These are phyloP conservation scores for Austroboletus novae-zelandiae DNA, from an alignment of 1,284 basidiomycete species.

Conservation along the genomic window DNA sequence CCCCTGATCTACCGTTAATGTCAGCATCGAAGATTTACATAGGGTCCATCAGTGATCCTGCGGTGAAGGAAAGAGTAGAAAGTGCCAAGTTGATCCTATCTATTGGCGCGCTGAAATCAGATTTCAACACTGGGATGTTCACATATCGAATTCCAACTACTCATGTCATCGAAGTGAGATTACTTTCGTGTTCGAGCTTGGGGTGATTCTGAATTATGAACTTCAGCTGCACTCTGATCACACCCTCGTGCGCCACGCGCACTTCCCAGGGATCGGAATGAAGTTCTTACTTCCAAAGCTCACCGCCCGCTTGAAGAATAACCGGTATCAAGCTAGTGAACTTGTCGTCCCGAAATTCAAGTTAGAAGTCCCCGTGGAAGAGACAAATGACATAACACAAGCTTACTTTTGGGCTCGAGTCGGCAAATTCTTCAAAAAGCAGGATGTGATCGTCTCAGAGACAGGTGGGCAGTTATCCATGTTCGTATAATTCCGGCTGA, in stretches of 20 bases:
- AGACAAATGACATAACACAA: conserved; percentile 63
- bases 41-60: conserved; percentile 72
- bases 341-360: conserved; percentile 51
- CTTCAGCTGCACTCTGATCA: conserved; percentile 80
- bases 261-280: conserved; percentile 67
- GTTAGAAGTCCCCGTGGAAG: conserved; percentile 47
- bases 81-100: conserved; percentile 81
- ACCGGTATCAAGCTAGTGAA: conserved; percentile 38
- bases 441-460: conserved; percentile 83
- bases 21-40: conserved; percentile 63
- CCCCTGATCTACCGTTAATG: conserved; percentile 8
- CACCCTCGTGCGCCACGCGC: conserved; percentile 65
- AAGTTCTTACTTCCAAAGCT: conserved; percentile 70
- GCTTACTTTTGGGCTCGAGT: conserved; percentile 86
- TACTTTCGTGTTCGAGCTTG: not conserved
- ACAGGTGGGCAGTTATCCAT: conserved; percentile 50
- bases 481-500: conserved; percentile 12
- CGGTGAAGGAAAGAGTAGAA: conserved; percentile 78
- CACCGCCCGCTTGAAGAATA: conserved; percentile 50
- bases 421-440: conserved; percentile 71
- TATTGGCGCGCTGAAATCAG: conserved; percentile 77
- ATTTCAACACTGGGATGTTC: conserved; percentile 91
- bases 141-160: conserved; percentile 66
- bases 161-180: conserved; percentile 59
- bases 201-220: conserved; percentile 2